These are phyloP conservation scores for Carex kokanica DNA, from an alignment of 176 grass and related monocot genomes.

Conservation along the genomic window DNA sequence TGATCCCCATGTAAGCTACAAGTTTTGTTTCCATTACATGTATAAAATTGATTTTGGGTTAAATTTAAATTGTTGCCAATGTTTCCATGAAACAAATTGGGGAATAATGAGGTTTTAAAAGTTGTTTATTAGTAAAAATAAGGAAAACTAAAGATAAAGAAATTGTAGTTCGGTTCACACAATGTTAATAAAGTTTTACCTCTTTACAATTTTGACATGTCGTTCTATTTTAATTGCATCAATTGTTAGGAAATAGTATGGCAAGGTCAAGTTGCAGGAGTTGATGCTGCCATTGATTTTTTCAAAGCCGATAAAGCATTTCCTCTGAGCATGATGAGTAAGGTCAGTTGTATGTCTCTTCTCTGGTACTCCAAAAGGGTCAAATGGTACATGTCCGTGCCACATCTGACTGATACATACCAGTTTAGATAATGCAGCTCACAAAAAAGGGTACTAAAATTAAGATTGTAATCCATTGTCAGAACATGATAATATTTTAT, in stretches of 20 bases:
- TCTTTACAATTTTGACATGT: not conserved
- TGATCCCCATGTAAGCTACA: slow-evolving; percentile 51
- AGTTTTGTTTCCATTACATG: not conserved
- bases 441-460: not conserved
- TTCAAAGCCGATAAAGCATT: slow-evolving; percentile 84
- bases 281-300: slow-evolving; percentile 70
- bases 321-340: slow-evolving; percentile 63
- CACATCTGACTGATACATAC: too few relatives aligned
- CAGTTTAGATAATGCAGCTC: not conserved
- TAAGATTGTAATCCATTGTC: not conserved
- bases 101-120: too few relatives aligned
- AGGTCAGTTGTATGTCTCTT: slow-evolving; percentile 40
- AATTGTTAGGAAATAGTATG: slow-evolving; percentile 62
- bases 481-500: not conserved
- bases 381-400: too few relatives aligned
- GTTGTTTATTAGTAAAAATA: too few relatives aligned
- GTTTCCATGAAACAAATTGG: not conserved
- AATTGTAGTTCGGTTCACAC: too few relatives aligned
- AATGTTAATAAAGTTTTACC: too few relatives aligned
- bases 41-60: too few relatives aligned
- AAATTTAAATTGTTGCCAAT: too few relatives aligned
- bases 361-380: not conserved
- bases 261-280: slow-evolving; percentile 91
- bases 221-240: not conserved
- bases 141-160: too few relatives aligned